Percentiles rank a stretch among this genome's conserved stretches.
Conservation (phyloP, 257 asterid species). For the Primulina eburnea region DNA sequence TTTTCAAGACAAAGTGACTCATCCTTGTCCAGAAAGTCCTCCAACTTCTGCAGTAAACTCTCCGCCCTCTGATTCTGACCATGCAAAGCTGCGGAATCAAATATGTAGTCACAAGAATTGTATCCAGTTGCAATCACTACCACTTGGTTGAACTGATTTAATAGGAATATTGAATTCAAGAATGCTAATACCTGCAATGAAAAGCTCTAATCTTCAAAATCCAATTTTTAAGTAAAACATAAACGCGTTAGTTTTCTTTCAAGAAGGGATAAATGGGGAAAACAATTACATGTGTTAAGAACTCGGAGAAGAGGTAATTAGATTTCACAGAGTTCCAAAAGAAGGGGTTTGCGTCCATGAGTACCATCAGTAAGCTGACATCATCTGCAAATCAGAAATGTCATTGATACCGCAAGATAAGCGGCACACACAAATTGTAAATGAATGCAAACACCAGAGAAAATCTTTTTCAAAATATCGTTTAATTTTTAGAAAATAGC, state of each 20-base stretch:
- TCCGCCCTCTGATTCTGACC: constrained; percentile 61
- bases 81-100: constrained; percentile 60
- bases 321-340: constrained; percentile 75
- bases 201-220: background rate
- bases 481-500: no score
- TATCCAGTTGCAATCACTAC: constrained; percentile 83
- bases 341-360: constrained; percentile 75
- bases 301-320: constrained; percentile 54
- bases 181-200: constrained; percentile 66
- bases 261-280: background rate
- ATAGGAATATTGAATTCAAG: constrained; percentile 64
- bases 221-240: background rate
- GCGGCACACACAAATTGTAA: background rate
- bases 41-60: constrained; percentile 60
- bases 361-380: constrained; percentile 79
- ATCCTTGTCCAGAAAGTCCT: constrained; percentile 72
- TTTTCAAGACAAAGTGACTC: constrained; percentile 53
- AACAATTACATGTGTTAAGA: constrained; percentile 67
- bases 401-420: background rate
- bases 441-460: background rate
- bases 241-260: background rate
- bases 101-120: constrained; percentile 67
- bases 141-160: constrained; percentile 81
- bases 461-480: no score
- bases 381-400: constrained; percentile 54